Conservation (phyloP, 2,329 filamentous ascomycete genomes). For the Claviceps africana region DNA sequence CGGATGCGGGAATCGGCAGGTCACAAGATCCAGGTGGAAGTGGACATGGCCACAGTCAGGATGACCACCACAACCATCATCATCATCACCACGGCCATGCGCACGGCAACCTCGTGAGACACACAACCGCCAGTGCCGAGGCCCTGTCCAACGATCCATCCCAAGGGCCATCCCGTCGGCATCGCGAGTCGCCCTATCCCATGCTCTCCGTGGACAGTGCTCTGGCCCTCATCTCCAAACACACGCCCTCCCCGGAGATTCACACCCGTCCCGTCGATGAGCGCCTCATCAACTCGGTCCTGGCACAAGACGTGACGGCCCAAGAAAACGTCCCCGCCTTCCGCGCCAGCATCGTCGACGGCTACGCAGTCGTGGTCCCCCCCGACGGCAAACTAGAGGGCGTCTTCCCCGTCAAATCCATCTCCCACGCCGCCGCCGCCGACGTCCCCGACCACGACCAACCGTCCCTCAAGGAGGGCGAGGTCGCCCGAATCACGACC, state of each 20-base stretch:
- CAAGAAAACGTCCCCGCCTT: constrained; percentile 81
- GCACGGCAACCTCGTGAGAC: constrained; percentile 53
- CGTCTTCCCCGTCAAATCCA: constrained; percentile 68
- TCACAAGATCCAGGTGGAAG: constrained; percentile 16
- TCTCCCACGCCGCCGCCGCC: constrained; percentile 63
- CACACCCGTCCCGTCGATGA: constrained; percentile 47
- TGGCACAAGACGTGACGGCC: constrained; percentile 72
- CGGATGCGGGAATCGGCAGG: constrained; percentile 55
- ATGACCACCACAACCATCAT: constrained; percentile 24
- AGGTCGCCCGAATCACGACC: constrained; percentile 84
- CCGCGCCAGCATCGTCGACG: constrained; percentile 90
- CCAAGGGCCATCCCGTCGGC: constrained; percentile 51
- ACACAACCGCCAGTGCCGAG: constrained; percentile 37
- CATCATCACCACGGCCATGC: constrained; percentile 30
- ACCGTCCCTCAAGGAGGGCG: constrained; percentile 47
- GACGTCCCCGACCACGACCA: constrained; percentile 45
- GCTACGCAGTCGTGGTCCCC: constrained; percentile 70
- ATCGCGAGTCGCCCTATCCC: constrained; percentile 78
- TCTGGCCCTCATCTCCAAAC: constrained; percentile 52
- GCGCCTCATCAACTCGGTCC: constrained; percentile 57
- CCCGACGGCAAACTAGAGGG: constrained; percentile 54
- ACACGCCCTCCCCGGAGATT: constrained; percentile 52
- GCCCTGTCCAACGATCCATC: constrained; percentile 42
- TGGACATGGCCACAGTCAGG: constrained; percentile 20
- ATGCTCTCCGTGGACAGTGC: constrained; percentile 83